phyloP scores from a whole-genome alignment of 768 basidiomycete genomes.

The Agrocybe pediades region DNA sequence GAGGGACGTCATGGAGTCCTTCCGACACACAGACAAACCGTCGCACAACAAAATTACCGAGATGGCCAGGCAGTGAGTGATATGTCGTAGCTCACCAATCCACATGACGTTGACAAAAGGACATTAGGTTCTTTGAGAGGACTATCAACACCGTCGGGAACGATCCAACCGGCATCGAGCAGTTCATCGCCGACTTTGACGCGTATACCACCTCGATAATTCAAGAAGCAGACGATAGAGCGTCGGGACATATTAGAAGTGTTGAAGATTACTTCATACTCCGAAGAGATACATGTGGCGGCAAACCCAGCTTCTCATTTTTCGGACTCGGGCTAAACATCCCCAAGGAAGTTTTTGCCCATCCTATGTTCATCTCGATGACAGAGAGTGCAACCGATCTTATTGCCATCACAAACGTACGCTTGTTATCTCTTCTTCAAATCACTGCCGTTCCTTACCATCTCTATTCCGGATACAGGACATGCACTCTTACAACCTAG shows the following conservation, averaged over 20 bases:
- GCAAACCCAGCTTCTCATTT: constrained; percentile 41
- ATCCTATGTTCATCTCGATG: constrained; percentile 37
- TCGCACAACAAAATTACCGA: constrained; percentile 33
- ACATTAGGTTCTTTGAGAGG: constrained; percentile 13
- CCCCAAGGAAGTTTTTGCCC: constrained; percentile 39
- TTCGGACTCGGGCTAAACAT: constrained; percentile 38
- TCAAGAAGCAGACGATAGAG: constrained; percentile 43
- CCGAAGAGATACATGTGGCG: constrained; percentile 43
- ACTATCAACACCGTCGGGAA: constrained; percentile 11
- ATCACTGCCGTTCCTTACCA: not conserved
- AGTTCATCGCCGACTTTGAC: constrained; percentile 23
- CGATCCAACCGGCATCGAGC: constrained; percentile 11
- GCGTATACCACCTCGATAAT: constrained; percentile 33
- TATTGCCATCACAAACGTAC: constrained; percentile 37
- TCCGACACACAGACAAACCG: constrained; percentile 18
- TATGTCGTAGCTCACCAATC: not conserved
- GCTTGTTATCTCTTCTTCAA: not conserved
- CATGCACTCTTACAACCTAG: constrained; percentile 30
- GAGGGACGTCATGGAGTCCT: constrained; percentile 39
- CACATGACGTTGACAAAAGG: too few relatives aligned
- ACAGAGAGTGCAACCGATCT: constrained; percentile 32
- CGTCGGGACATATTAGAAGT: constrained; percentile 27
- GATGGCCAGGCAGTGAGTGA: constrained; percentile 42
- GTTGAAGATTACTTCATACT: constrained; percentile 39
- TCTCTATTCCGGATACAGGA: constrained; percentile 16